Evolutionary conservation across 2,329 filamentous ascomycete genomes (phyloP), one percentile per base, ranked within the genome.

Genomic region (Paracoccidioides lutzii): DNA sequence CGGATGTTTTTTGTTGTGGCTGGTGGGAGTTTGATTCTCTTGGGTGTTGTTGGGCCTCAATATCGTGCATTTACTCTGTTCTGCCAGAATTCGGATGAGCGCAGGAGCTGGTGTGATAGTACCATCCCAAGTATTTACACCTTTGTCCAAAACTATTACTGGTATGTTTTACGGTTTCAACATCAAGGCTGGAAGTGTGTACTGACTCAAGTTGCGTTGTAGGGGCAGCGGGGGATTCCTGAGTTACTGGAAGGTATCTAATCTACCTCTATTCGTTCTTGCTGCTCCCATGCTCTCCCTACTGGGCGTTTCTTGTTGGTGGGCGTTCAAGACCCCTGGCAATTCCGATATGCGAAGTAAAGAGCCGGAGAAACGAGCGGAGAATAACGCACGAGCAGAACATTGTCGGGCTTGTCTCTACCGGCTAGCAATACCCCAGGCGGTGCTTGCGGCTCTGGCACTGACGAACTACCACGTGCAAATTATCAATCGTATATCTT

Each of bases 111-210:
- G 93, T 98, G 93, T 68, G 67, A 70, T 22, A 77, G 75, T 15
- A 68, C 72, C n/a, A 60, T 90, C 10, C 93, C 93, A 3, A 95
- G 89, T 67, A 90, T 98, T 58, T 97, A 95, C 71, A 79, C 82
- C 0, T 97, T 87, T 76, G 91, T 97, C 2, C 93, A 98, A 67
- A 77, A 78, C 48, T 77, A 87, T 64, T 97, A 98, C 71, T 98
- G 93, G 90, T 95, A 78, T 69, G 82, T 70, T 14, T 43, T 33
- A n/a, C 4, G 12, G 14, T 28, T 14, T 37, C 14, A 43, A 14
- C 5, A 35, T 3, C 5, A 28, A 28, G 15, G 28, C 28, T 33
- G 30, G 22, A 15, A 6, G 10, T 15, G 4, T n/a, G 42, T 42
- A 52, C 50, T 52, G 28, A 52, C 28, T 52, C 4, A 42, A 41